Evolutionary conservation across 805 yeast genomes (phyloP).

Genomic region (Sungouiozyma ichnusensis): DNA sequence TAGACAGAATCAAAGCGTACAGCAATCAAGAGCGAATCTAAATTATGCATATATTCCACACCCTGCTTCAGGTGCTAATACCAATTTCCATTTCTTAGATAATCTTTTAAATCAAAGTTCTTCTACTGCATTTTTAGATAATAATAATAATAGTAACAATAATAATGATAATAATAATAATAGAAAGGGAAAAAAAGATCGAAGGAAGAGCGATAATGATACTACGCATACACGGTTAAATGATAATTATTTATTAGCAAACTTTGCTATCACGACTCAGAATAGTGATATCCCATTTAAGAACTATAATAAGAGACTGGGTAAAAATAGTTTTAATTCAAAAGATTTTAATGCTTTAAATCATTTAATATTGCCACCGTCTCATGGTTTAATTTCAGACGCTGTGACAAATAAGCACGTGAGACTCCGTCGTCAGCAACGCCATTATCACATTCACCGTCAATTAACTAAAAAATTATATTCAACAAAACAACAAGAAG

Average conservation of each 20-base stretch:
- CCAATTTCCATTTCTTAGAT: constrained; percentile 24
- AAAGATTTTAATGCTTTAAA: background rate
- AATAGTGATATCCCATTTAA: background rate
- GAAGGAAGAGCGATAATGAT: background rate
- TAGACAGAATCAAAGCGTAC: constrained; percentile 29
- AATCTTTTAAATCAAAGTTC: constrained; percentile 10
- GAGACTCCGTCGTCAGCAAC: background rate
- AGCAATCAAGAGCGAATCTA: background rate
- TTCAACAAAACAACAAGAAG: background rate
- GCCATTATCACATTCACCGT: background rate
- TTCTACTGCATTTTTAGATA: constrained; percentile 1
- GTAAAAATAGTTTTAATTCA: background rate
- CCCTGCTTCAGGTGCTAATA: constrained; percentile 29
- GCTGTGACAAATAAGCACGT: background rate
- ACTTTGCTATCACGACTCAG: background rate
- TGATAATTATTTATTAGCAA: background rate
- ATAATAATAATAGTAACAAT: constrained; percentile 2
- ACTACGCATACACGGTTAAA: background rate
- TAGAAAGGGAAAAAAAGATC: no score
- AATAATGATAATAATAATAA: background rate
- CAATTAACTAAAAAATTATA: background rate
- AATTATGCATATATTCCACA: constrained; percentile 12
- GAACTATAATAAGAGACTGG: background rate
- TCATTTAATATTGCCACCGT: background rate
- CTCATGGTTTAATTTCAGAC: background rate